Conservation (phyloP, 2,329 filamentous ascomycete genomes). For the Emergomyces pasteurianus region DNA sequence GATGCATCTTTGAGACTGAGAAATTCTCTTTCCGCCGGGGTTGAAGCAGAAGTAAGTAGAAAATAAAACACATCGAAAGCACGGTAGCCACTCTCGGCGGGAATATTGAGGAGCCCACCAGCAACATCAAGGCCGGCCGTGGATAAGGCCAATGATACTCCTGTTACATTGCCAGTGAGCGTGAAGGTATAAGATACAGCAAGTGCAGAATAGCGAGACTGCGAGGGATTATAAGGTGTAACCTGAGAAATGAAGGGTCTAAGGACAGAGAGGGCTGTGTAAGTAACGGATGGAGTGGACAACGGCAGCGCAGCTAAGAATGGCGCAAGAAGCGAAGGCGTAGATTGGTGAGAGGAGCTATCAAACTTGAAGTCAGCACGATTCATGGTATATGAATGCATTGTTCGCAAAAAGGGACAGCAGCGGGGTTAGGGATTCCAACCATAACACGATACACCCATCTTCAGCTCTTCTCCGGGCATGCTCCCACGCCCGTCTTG, state of each 20-base stretch:
- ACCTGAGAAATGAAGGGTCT: slow-evolving; percentile 78
- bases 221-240: slow-evolving; percentile 79
- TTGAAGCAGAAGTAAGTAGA: slow-evolving; percentile 81
- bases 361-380: slow-evolving; percentile 14
- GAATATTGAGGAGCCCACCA: slow-evolving; percentile 68
- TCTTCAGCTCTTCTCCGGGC: slow-evolving; percentile 88
- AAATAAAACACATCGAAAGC: slow-evolving; percentile 99
- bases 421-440: slow-evolving; percentile 24
- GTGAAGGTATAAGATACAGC: slow-evolving; percentile 72
- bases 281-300: slow-evolving; percentile 60
- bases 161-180: slow-evolving; percentile 65
- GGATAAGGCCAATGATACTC: slow-evolving; percentile 64
- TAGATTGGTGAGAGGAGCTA: slow-evolving; percentile 78
- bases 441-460: slow-evolving; percentile 84
- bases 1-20: slow-evolving; percentile 67
- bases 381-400: not conserved
- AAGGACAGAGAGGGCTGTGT: slow-evolving; percentile 67
- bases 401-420: not conserved
- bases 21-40: slow-evolving; percentile 77
- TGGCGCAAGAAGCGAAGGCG: slow-evolving; percentile 70
- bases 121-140: slow-evolving; percentile 78
- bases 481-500: slow-evolving; percentile 86
- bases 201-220: slow-evolving; percentile 66
- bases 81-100: slow-evolving; percentile 66
- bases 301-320: slow-evolving; percentile 75